Evolutionary conservation across 1,284 basidiomycete species (phyloP).

Genomic region (Pseudozyma flocculosa): DNA sequence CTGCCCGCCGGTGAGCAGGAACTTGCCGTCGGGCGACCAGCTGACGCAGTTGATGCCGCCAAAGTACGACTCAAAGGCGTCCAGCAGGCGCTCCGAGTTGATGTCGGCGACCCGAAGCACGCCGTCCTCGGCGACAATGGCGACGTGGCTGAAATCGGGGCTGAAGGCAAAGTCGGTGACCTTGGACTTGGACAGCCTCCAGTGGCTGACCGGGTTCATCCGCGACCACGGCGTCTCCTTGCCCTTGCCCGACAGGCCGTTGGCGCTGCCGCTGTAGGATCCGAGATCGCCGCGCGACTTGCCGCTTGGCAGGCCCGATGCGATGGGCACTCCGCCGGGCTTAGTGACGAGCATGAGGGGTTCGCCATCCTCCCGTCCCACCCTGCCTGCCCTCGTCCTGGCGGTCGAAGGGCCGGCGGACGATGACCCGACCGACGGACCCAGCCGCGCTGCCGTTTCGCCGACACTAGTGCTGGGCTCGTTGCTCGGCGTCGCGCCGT

Average conservation of each 20-base stretch:
- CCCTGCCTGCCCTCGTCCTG: not conserved
- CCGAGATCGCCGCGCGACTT: conserved; percentile 10
- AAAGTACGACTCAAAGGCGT: conserved; percentile 51
- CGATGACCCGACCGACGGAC: too few relatives aligned
- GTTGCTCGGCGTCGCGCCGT: too few relatives aligned
- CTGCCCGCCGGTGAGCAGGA: conserved; percentile 83
- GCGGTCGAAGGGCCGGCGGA: too few relatives aligned
- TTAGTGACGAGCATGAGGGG: conserved; percentile 32
- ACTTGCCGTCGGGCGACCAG: conserved; percentile 93
- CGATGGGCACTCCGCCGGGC: conserved; percentile 25
- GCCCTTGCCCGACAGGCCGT: conserved; percentile 31
- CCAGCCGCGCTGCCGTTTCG: too few relatives aligned
- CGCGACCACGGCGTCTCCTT: conserved; percentile 33
- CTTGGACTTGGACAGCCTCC: conserved; percentile 30
- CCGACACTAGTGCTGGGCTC: too few relatives aligned
- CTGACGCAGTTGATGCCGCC: conserved; percentile 72
- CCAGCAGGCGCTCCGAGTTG: conserved; percentile 38
- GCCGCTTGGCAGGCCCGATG: conserved; percentile 18
- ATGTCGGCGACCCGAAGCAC: conserved; percentile 48
- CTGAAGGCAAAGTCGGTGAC: conserved; percentile 52
- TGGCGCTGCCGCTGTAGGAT: conserved; percentile 13
- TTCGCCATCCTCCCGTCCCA: conserved; percentile 5
- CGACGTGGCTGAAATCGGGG: conserved; percentile 42
- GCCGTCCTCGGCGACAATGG: conserved; percentile 48
- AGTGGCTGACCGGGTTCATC: conserved; percentile 50